phyloP scores from a whole-genome alignment of 2,329 filamentous ascomycete species.

The Pseudomassariella vexata region DNA sequence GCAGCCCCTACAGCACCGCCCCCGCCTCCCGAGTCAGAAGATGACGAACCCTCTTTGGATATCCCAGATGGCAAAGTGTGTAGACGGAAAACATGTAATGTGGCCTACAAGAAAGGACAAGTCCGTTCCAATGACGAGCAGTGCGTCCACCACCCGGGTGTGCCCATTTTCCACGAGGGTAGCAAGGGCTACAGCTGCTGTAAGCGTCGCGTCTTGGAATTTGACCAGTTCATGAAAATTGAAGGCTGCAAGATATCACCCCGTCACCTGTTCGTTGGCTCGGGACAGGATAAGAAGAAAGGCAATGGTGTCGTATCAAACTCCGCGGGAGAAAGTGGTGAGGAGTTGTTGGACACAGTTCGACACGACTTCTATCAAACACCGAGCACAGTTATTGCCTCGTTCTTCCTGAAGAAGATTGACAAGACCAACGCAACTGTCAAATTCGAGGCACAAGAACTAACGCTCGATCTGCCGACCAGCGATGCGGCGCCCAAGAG shows the following conservation, averaged over 20 bases:
- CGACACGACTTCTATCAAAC: slow-evolving; percentile 96
- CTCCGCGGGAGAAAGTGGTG: slow-evolving; percentile 34
- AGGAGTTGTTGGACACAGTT: slow-evolving; percentile 74
- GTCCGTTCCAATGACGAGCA: slow-evolving; percentile 60
- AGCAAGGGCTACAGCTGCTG: slow-evolving; percentile 98
- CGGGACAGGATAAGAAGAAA: slow-evolving; percentile 52
- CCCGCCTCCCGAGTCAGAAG: slow-evolving; percentile 71
- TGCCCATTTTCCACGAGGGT: slow-evolving; percentile 93
- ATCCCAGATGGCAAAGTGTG: slow-evolving; percentile 73
- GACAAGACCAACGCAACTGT: slow-evolving; percentile 73
- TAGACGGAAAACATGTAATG: slow-evolving; percentile 69
- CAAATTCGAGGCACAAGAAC: slow-evolving; percentile 54
- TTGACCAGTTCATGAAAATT: slow-evolving; percentile 97
- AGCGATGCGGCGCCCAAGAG: slow-evolving; percentile 71
- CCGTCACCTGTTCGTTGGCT: slow-evolving; percentile 79
- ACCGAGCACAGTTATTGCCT: slow-evolving; percentile 74
- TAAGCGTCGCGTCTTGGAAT: slow-evolving; percentile 90
- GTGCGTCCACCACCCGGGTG: slow-evolving; percentile 85
- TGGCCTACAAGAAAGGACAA: slow-evolving; percentile 55
- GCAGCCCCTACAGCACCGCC: slow-evolving; percentile 48
- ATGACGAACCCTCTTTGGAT: slow-evolving; percentile 71
- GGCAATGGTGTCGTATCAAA: too few relatives aligned
- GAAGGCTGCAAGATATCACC: slow-evolving; percentile 80
- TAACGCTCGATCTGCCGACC: slow-evolving; percentile 81
- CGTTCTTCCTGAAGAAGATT: slow-evolving; percentile 96